Base-by-base conservation (phyloP, 1,284 basidiomycete species). In the Flammula alnicola region DNA sequence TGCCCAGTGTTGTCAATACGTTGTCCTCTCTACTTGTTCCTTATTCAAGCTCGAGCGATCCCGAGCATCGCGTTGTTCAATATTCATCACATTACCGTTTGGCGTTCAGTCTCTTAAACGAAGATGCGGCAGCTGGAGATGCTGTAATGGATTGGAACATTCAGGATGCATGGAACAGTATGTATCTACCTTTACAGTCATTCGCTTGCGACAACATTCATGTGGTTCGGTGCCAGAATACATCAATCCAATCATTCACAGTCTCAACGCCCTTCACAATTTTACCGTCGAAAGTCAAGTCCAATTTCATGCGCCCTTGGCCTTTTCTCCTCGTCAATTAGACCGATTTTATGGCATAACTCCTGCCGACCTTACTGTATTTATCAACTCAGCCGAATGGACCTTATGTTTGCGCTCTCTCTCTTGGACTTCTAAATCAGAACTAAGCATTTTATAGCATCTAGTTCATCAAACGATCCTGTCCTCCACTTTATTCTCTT, bases 351-450 rank as follows among this genome's bases (percentile, higher is more conserved):
- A 83, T 66, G 80, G 82, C 0, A 69, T 97, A 31, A 83, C 83
- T 10, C 81, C 84, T 48, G 92, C 94, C 58, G 84, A 94, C 58
- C 76, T 95, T 49, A 93, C 88, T 17, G 83, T 94, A 0, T 99
- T 99, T 62, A 80, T 99, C 47, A 99, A 99, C 63, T 93, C 93
- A 3, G 95, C 94, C 11, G 90, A 95, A 64, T 99, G 96, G 96
- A 91, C 86, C 11, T 68, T 99, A 35, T 92, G 93, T 95, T n/a
- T n/a, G 61, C 68, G 79, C 67, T 25, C 49, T 53, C 11, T 50
- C 58, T 32, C 37, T 44, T 39, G 17, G 43, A 30, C 26, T 32
- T 17, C 2, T 7, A 25, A 12, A 29, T 20, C 6, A 36, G 32
- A 44, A 46, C 14, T 36, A 57, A 8, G 44, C 33, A 40, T 14